phyloP scores from a whole-genome alignment of 345 rosid genomes.

The Excoecaria agallocha region DNA sequence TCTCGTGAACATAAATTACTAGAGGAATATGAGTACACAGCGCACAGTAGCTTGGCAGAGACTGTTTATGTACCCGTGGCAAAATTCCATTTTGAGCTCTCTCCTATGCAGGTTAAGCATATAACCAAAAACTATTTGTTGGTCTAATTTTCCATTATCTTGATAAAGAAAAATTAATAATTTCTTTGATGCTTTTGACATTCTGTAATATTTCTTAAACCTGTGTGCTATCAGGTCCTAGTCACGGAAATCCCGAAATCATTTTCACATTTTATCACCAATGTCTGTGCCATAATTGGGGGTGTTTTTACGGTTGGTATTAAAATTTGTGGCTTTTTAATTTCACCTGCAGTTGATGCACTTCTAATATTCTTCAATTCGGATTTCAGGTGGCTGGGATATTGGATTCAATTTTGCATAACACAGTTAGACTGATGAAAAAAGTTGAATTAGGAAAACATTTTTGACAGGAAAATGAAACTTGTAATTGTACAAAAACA shows the following conservation, averaged over 20 bases:
- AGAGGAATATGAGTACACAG: conserved; percentile 94
- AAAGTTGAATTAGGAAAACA: conserved; percentile 92
- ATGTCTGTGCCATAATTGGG: conserved; percentile 91
- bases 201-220: not conserved
- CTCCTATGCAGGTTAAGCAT: conserved; percentile 89
- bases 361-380: conserved; percentile 13
- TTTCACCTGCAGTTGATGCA: not conserved
- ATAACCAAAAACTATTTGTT: not conserved
- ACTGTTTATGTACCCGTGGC: conserved; percentile 70
- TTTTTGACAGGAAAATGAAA: conserved; percentile 46
- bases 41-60: conserved; percentile 85
- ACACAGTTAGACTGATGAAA: conserved; percentile 79
- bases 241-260: conserved; percentile 78
- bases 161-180: not conserved
- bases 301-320: conserved; percentile 95
- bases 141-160: not conserved
- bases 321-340: not conserved
- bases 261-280: conserved; percentile 91
- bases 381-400: conserved; percentile 87
- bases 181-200: not conserved
- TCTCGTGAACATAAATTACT: conserved; percentile 45
- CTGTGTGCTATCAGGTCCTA: conserved; percentile 53
- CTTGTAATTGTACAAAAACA: conserved; percentile 21
- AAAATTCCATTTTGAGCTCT: conserved; percentile 91
- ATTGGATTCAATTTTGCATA: conserved; percentile 79